Evolutionary conservation across 441 rosid genomes (phyloP), one percentile per base, ranked within the genome.

Genomic region (Syzygium syzygioides): DNA sequence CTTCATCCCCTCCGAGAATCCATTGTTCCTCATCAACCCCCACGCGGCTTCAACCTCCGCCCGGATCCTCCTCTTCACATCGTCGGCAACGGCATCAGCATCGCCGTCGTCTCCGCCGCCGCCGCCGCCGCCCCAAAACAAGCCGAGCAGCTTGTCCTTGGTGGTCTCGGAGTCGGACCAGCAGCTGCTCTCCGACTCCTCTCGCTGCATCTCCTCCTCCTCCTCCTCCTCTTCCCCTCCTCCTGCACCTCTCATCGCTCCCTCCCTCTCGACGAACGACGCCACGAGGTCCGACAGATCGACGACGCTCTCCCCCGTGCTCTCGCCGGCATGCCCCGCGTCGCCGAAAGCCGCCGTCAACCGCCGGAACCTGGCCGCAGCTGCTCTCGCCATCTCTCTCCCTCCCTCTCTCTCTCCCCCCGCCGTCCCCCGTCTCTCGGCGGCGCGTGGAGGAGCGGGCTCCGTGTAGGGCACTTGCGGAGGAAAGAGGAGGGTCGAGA

Each of bases 201-300:
- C 93, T 9, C 53, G 85, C 52, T 86, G 83, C 30, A 14, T 79
- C 66, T 85, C 92, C 10, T 62, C 86, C 20, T 90, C 92, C 3
- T 23, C 60, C 57, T 41, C 71, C 23, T 14, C 85, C 37, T 66
- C 59, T 3, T 20, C 71, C 5, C 71, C 55, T 28, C 68, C 59
- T 2, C 64, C 88, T 10, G 52, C 32, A 37, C 54, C 91, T 28
- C 52, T 53, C 62, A 76, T 60, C n/a, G 30, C 30, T 11, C 87
- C 91, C 55, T 95, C 96, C 64, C 85, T 93, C 50, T 97, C 97
- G 5, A 97, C 90, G 87, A 95, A 97, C 64, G 96, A 96, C 64
- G 95, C 94, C 23, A 96, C 96, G 48, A 96, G 95, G 88, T 94
- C 95, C 18, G 93, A 94, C 20, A 97, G 94, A 93, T 97, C 95